Conservation (phyloP, 257 asterid genomes). For the Nicotiana knightiana region DNA sequence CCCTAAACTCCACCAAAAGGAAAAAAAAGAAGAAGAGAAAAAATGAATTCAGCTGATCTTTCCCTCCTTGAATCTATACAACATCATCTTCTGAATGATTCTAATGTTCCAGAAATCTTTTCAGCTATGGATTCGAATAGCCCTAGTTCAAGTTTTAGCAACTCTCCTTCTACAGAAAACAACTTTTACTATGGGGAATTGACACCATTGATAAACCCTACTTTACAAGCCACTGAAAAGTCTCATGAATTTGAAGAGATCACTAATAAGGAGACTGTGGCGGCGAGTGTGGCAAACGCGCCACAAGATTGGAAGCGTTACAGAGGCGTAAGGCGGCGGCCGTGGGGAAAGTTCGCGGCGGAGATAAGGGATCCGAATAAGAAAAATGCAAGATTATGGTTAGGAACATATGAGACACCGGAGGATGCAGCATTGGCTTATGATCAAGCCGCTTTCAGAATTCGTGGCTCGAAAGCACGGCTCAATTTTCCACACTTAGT, state of each 20-base stretch:
- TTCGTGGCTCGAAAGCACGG: slow-evolving; percentile 19
- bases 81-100: slow-evolving; percentile 30
- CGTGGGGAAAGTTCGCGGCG: slow-evolving; percentile 26
- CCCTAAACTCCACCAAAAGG: not conserved
- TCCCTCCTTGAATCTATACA: slow-evolving; percentile 34
- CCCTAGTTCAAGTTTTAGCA: slow-evolving; percentile 1
- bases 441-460: slow-evolving; percentile 17
- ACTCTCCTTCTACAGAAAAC: not conserved
- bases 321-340: slow-evolving; percentile 21
- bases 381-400: slow-evolving; percentile 21
- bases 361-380: slow-evolving; percentile 19
- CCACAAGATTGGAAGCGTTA: slow-evolving; percentile 17
- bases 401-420: slow-evolving; percentile 24
- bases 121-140: not conserved
- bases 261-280: not conserved
- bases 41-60: not conserved
- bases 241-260: too few species aligned
- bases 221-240: not conserved
- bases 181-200: not conserved
- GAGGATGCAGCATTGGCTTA: slow-evolving; percentile 26
- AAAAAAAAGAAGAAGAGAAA: not conserved
- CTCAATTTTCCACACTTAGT: slow-evolving; percentile 13
- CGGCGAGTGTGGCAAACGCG: not conserved
- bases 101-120: slow-evolving; percentile 16
- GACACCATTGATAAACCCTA: not conserved